Evolutionary conservation across 768 basidiomycete species (phyloP), one percentile per base, ranked within the genome.

Genomic region (Lactifluus hygrophoroides): DNA sequence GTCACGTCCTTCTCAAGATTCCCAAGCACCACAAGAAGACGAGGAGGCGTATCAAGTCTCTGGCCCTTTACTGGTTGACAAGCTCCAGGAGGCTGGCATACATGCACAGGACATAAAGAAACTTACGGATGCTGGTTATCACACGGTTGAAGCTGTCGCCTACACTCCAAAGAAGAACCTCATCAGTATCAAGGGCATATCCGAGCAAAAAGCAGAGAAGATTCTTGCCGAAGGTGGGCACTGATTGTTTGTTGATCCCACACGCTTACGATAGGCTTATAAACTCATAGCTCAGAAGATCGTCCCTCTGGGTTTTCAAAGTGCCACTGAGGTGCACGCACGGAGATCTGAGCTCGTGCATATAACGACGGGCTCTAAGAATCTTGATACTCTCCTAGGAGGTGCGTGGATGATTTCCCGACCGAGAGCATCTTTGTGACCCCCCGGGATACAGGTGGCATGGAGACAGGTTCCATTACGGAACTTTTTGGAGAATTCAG

Each of bases 401-500:
- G 95, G 95, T 88, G 51, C 57, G 74, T 37, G 10, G 27, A 19
- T n/a, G n/a, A 23, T 27, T 50, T 42, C 21, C 13, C 14, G 37
- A 35, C 6, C 17, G 5, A 25, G 51, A 46, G 5, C 32, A 34
- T 25, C 45, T 27, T 46, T 21, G 5, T 23, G 37, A 49, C 25
- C n/a, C 14, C 7, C 19, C 3, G 27, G 30, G 49, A 10, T 46
- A 55, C 60, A 91, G 90, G 90, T 53, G 96, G 96, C 9, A 91
- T 99, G 66, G 96, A 99, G 75, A 99, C 96, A 17, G 96, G 96
- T 42, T 88, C 94, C 0, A 96, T 99, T 69, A 99, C 96, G 0
- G 96, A 99, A 71, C 76, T 99, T 27, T 97, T 96, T 74, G 96
- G 95, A 57, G 96, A 99, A 74, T 99, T 99, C 73, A 80, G 96